Evolutionary conservation across 2,329 filamentous ascomycete genomes (phyloP).

Genomic region (Aspergillus tanneri): DNA sequence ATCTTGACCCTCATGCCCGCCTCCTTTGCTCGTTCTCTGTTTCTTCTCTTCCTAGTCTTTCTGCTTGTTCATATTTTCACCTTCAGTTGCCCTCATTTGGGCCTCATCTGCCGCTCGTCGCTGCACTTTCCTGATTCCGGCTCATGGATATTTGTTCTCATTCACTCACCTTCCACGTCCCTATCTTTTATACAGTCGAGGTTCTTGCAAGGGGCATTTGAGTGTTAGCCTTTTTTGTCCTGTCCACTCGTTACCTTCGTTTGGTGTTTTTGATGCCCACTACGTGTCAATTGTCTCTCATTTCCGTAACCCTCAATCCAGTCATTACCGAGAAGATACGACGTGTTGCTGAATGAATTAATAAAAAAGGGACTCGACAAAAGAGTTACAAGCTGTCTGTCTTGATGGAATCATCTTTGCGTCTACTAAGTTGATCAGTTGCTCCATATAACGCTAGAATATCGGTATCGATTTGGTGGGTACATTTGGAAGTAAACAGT

Average conservation of each 20-base stretch:
- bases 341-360: background rate
- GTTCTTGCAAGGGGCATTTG: background rate
- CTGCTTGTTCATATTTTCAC: slow-evolving; percentile 3
- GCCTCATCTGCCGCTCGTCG: background rate
- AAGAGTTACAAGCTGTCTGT: background rate
- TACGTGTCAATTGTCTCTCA: slow-evolving; percentile 2
- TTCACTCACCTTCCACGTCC: background rate
- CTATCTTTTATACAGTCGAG: background rate
- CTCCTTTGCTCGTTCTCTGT: slow-evolving; percentile 8
- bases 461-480: background rate
- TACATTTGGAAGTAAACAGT: background rate
- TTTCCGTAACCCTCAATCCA: background rate
- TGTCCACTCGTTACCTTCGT: slow-evolving; percentile 9
- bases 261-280: background rate
- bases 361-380: background rate
- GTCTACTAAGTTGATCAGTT: background rate
- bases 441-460: background rate
- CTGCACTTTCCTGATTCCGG: background rate
- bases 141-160: background rate
- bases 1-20: slow-evolving; percentile 4
- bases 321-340: background rate
- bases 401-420: background rate
- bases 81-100: background rate
- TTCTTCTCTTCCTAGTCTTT: background rate
- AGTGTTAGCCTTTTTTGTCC: slow-evolving; percentile 3